Percentiles rank a stretch among this genome's conserved stretches.
Conservation (phyloP, 371 early-diverging fungal genomes). For the Mortierella sp. region DNA sequence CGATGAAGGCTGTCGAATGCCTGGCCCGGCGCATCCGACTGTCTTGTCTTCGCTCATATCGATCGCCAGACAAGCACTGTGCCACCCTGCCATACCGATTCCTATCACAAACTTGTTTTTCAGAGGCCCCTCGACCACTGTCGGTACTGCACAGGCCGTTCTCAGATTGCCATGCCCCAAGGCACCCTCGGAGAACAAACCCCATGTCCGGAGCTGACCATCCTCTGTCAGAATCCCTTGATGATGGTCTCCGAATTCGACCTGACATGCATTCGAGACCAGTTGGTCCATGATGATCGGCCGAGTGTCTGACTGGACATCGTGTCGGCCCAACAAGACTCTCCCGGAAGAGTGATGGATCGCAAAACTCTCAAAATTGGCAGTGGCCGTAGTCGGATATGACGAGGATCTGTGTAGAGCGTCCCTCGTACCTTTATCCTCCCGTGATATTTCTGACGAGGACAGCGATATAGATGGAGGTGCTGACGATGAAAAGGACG, state of each 20-base stretch:
- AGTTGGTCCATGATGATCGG: conserved; percentile 34
- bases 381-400: conserved; percentile 30
- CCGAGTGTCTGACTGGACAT: conserved; percentile 21
- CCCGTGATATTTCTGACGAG: background rate
- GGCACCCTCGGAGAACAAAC: conserved; percentile 39
- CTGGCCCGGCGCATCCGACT: conserved; percentile 5
- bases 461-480: background rate
- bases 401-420: too few relatives aligned
- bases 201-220: conserved; percentile 46
- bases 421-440: too few relatives aligned
- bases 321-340: conserved; percentile 26
- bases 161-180: conserved; percentile 42
- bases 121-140: conserved; percentile 35
- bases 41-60: conserved; percentile 29
- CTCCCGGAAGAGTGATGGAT: conserved; percentile 41
- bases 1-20: background rate
- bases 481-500: background rate
- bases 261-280: conserved; percentile 27
- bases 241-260: conserved; percentile 46
- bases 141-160: conserved; percentile 24
- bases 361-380: conserved; percentile 31
- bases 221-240: conserved; percentile 49
- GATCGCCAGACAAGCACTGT: conserved; percentile 46
- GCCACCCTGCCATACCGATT: conserved; percentile 48
- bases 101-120: conserved; percentile 35